These are phyloP conservation scores for Polygonum aviculare DNA, from an alignment of 148 eudicot species.

Conservation along the genomic window DNA sequence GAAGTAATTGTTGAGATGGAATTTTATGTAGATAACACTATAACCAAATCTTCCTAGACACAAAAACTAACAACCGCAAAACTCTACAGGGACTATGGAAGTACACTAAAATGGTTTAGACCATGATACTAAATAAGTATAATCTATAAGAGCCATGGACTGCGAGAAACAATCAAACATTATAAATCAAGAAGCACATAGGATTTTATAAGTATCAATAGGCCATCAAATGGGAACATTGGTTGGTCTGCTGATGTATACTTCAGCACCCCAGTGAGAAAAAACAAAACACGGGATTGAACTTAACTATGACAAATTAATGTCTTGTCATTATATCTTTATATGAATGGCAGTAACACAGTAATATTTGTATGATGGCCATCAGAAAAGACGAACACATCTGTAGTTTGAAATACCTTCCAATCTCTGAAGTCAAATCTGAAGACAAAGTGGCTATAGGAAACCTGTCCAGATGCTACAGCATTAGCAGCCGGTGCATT, in stretches of 20 bases:
- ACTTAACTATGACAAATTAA: not conserved
- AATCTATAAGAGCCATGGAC: not conserved
- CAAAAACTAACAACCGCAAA: not conserved
- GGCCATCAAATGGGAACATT: not conserved
- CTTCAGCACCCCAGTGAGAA: not conserved
- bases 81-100: not conserved
- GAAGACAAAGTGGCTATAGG: constrained; percentile 70
- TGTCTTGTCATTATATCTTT: not conserved
- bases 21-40: not conserved
- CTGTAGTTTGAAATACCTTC: constrained; percentile 43
- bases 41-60: not conserved
- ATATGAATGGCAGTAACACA: not conserved
- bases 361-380: not conserved
- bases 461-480: constrained; percentile 58
- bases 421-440: constrained; percentile 83
- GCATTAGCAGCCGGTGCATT: constrained; percentile 86
- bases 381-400: not conserved
- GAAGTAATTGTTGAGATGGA: no score
- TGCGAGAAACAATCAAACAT: not conserved
- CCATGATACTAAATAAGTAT: not conserved
- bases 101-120: not conserved
- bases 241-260: not conserved
- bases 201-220: not conserved
- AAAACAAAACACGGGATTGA: not conserved
- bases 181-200: not conserved